phyloP scores from a whole-genome alignment of 106 monocot species.

The Dendrobium officinale region DNA sequence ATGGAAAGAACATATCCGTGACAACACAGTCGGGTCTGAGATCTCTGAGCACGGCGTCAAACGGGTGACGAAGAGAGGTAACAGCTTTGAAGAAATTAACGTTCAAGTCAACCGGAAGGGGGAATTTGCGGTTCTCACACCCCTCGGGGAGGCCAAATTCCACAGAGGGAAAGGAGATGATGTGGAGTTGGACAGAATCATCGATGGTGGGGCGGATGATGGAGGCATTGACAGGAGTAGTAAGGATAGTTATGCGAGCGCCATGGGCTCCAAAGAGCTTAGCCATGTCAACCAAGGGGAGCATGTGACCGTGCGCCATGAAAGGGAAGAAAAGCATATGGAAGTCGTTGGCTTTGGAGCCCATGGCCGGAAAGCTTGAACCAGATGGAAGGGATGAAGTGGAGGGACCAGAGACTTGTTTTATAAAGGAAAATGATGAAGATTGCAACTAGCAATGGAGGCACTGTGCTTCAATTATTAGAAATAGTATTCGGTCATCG shows the following conservation, averaged over 20 bases:
- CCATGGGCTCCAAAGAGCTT: slow-evolving; percentile 27
- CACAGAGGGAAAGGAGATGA: slow-evolving; percentile 30
- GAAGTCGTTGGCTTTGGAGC: not conserved
- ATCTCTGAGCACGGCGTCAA: slow-evolving; percentile 2
- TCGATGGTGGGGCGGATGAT: slow-evolving; percentile 13
- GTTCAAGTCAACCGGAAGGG: not conserved
- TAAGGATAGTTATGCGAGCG: slow-evolving; percentile 24
- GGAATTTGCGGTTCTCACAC: slow-evolving; percentile 10
- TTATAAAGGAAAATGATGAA: too few relatives aligned
- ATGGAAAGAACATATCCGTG: slow-evolving; percentile 27
- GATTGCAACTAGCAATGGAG: too few relatives aligned
- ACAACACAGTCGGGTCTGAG: slow-evolving; percentile 25
- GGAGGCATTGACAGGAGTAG: slow-evolving; percentile 33
- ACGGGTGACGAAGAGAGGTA: slow-evolving; percentile 13
- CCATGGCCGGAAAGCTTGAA: not conserved
- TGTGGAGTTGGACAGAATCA: slow-evolving; percentile 8
- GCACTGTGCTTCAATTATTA: too few relatives aligned
- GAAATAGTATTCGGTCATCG: too few relatives aligned
- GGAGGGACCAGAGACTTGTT: too few relatives aligned
- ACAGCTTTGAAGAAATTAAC: slow-evolving; percentile 5
- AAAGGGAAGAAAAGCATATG: slow-evolving; percentile 48
- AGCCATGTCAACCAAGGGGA: slow-evolving; percentile 43
- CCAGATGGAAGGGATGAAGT: too few relatives aligned
- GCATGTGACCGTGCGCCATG: slow-evolving; percentile 36
- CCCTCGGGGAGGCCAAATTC: slow-evolving; percentile 10